Percentiles rank a stretch among this genome's conserved stretches.
Evolutionary conservation across 371 early-diverging fungal genomes (phyloP).

Genomic region (Dichotomocladium elegans): DNA sequence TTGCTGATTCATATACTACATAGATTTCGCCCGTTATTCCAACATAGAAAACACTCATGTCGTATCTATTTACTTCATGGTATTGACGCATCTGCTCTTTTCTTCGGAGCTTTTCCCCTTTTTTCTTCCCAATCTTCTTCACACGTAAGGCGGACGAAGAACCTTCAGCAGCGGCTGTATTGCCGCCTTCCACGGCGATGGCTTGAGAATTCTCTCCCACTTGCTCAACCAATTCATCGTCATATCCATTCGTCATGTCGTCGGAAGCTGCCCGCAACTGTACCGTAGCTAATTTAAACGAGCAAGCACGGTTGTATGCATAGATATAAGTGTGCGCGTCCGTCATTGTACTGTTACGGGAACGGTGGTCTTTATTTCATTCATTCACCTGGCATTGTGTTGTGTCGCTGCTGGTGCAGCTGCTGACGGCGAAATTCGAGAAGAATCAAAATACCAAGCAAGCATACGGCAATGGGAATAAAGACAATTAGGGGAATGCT

Average conservation of each 20-base stretch:
- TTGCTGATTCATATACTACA: conserved; percentile 38
- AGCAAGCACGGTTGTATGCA: too few relatives aligned
- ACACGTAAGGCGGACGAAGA: conserved; percentile 38
- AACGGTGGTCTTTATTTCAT: too few relatives aligned
- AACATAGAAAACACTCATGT: not conserved
- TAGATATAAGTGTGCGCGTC: too few relatives aligned
- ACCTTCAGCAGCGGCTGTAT: conserved; percentile 14
- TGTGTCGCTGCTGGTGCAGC: not conserved
- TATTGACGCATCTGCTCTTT: conserved; percentile 57
- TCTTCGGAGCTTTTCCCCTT: conserved; percentile 46
- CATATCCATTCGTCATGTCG: too few relatives aligned
- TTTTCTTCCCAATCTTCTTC: conserved; percentile 50
- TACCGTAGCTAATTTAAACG: too few relatives aligned
- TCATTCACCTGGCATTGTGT: not conserved
- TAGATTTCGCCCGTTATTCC: too few relatives aligned
- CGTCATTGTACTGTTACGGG: too few relatives aligned
- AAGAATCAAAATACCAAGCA: conserved; percentile 1
- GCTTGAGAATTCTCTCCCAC: too few relatives aligned
- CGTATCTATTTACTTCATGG: conserved; percentile 27
- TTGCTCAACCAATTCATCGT: too few relatives aligned
- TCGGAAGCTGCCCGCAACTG: too few relatives aligned
- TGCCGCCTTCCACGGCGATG: not conserved
- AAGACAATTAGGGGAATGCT: conserved; percentile 1
- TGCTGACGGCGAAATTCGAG: not conserved
- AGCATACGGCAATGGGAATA: conserved; percentile 8